Evolutionary conservation across 208 protist genomes (phyloP), one percentile per base, ranked within the genome.

Genomic region (Borovskyia barvae): DNA sequence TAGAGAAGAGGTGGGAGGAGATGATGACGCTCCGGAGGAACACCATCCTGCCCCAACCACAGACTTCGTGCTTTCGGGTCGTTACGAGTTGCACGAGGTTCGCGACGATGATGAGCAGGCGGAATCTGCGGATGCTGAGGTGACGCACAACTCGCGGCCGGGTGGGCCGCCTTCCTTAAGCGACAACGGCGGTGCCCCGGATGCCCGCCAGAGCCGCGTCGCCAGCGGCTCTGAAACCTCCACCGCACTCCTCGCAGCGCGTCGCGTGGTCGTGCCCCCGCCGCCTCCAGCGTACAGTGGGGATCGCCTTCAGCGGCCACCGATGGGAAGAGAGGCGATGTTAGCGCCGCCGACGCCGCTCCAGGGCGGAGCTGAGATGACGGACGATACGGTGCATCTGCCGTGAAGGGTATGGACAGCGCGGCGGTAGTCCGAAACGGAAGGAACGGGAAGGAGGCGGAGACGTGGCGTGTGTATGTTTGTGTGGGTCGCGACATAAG

Each of bases 341-440:
- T 29, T 77, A n/a, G 72, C 72, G 0, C 72, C 72, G 6, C 66
- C 72, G 5, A 71, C 72, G 14, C 66, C 66, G n/a, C 45, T 73
- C 26, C 56, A 73, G 24, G 49, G 59, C 22, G 62, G 51, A 4
- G 72, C 46, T 5, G 66, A 79, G 42, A 74, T 53, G 20, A 79
- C 72, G 29, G 65, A 72, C 19, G 68, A 75, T 35, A 75, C 68
- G 4, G 68, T 69, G 20, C 51, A 67, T 11, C 3, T 75, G 14
- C 29, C 58, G 48, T 56, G 22, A 33, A 19, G 3, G n/a, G n/a
- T n/a, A n/a, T n/a, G n/a, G n/a, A n/a, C n/a, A n/a, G n/a, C n/a
- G n/a, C n/a, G n/a, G n/a, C n/a, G n/a, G n/a, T n/a, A n/a, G n/a
- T n/a, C n/a, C n/a, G n/a, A n/a, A n/a, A n/a, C n/a, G n/a, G n/a